Evolutionary conservation across 2,329 filamentous ascomycete genomes (phyloP).

Genomic region (Fusarium bulbicola): DNA sequence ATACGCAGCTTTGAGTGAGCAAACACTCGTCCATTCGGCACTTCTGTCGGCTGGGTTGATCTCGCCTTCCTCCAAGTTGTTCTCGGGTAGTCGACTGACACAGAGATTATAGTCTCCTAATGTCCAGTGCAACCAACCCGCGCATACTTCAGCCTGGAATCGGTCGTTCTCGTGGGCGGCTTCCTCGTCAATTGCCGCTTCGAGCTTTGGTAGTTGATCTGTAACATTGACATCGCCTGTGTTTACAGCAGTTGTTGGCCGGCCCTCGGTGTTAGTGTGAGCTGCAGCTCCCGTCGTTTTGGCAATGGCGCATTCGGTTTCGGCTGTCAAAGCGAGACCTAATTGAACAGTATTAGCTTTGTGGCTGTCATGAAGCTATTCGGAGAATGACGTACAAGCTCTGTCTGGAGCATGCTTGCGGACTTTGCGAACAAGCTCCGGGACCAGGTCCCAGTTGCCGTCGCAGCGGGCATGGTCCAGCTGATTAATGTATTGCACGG

Average conservation of each 20-base stretch:
- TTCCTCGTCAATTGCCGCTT: slow-evolving; percentile 67
- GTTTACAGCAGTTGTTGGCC: slow-evolving; percentile 54
- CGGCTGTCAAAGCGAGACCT: slow-evolving; percentile 77
- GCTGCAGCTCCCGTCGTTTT: slow-evolving; percentile 55
- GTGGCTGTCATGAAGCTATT: neutral
- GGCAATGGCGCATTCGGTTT: slow-evolving; percentile 72
- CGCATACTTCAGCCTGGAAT: slow-evolving; percentile 83
- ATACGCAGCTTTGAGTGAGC: slow-evolving; percentile 80
- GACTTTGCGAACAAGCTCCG: slow-evolving; percentile 90
- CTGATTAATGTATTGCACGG: slow-evolving; percentile 79
- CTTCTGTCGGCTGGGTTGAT: slow-evolving; percentile 63
- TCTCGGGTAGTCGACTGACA: slow-evolving; percentile 66
- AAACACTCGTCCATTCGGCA: slow-evolving; percentile 83
- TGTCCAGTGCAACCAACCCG: slow-evolving; percentile 87
- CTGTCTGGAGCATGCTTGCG: slow-evolving; percentile 90
- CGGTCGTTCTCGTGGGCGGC: slow-evolving; percentile 62
- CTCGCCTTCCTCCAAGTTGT: slow-evolving; percentile 62
- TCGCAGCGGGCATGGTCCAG: slow-evolving; percentile 89
- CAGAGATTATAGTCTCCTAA: slow-evolving; percentile 72
- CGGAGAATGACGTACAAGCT: slow-evolving; percentile 69
- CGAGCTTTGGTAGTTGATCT: slow-evolving; percentile 59
- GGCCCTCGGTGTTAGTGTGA: slow-evolving; percentile 38
- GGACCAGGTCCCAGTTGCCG: slow-evolving; percentile 85
- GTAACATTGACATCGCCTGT: slow-evolving; percentile 57
- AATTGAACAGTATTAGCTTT: slow-evolving; percentile 21